These are phyloP conservation scores for Phytophthora niederhauseri DNA, from an alignment of 352 stramenopile genomes.

Conservation along the genomic window DNA sequence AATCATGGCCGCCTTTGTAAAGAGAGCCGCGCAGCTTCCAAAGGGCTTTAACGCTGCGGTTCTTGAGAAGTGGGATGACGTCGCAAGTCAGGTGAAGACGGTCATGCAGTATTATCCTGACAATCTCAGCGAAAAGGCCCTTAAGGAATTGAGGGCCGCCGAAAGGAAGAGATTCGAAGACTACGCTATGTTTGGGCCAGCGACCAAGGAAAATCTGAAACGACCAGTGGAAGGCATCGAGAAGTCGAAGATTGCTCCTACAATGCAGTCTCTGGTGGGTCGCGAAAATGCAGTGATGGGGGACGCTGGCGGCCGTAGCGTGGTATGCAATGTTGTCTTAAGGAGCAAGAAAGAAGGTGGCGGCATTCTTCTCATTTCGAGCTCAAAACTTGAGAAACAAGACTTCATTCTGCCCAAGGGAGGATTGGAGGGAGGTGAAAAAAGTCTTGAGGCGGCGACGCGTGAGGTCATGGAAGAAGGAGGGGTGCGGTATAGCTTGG, in stretches of 20 bases:
- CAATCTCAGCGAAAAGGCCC: background rate
- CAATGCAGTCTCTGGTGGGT: background rate
- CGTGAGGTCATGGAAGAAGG: slow-evolving; percentile 1
- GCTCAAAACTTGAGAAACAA: background rate
- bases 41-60: too few species aligned
- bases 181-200: too few species aligned
- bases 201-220: background rate
- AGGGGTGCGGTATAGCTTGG: background rate
- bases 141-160: background rate
- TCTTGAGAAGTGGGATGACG: background rate
- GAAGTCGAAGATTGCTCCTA: background rate
- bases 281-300: background rate
- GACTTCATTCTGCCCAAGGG: background rate
- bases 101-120: background rate
- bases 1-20: background rate
- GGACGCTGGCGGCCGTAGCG: background rate
- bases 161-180: background rate
- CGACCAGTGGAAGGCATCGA: background rate
- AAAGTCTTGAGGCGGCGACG: fast-evolving
- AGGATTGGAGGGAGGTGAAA: background rate
- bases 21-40: background rate
- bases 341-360: background rate
- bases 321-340: background rate
- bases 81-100: background rate
- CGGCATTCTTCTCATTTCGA: slow-evolving; percentile 1